Evolutionary conservation across 2,329 filamentous ascomycete species (phyloP).

Genomic region (Pyrenophora graminea): DNA sequence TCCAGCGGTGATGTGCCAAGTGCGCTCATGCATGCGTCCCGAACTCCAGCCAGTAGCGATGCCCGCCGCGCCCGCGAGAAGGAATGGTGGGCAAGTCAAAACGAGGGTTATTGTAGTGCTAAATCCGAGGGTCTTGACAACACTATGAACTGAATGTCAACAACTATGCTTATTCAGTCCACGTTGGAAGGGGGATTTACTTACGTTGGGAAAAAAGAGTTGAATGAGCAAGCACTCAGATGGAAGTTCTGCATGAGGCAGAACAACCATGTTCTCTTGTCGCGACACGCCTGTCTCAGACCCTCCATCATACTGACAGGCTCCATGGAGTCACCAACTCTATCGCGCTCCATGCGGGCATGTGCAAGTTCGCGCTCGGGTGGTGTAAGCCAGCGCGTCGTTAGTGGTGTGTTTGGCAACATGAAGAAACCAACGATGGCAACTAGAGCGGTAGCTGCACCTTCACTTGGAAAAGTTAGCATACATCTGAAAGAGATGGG

Average conservation of each 20-base stretch:
- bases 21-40: conserved; percentile 55
- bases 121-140: conserved; percentile 46
- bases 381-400: conserved; percentile 52
- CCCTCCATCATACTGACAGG: conserved; percentile 34
- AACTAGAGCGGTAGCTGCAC: conserved; percentile 29
- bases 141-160: conserved; percentile 16
- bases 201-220: conserved; percentile 41
- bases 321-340: conserved; percentile 50
- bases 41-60: conserved; percentile 57
- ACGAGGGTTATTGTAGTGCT: conserved; percentile 43
- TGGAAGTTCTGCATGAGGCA: conserved; percentile 40
- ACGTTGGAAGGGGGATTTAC: not conserved
- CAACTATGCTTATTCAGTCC: too few species aligned
- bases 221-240: conserved; percentile 36
- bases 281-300: conserved; percentile 33
- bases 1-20: conserved; percentile 55
- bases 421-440: conserved; percentile 38
- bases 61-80: conserved; percentile 52
- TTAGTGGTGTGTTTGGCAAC: conserved; percentile 38
- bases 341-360: conserved; percentile 51
- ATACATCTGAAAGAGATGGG: not conserved
- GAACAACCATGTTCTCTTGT: conserved; percentile 39
- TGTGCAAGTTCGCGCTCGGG: conserved; percentile 51
- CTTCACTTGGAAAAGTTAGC: conserved; percentile 26
- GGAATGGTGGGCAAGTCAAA: conserved; percentile 54